A percentile compares a stretch with the other conserved stretches of the same genome.
phyloP scores from a whole-genome alignment of 2,329 filamentous ascomycete genomes.

The Verticillium klebahnii region DNA sequence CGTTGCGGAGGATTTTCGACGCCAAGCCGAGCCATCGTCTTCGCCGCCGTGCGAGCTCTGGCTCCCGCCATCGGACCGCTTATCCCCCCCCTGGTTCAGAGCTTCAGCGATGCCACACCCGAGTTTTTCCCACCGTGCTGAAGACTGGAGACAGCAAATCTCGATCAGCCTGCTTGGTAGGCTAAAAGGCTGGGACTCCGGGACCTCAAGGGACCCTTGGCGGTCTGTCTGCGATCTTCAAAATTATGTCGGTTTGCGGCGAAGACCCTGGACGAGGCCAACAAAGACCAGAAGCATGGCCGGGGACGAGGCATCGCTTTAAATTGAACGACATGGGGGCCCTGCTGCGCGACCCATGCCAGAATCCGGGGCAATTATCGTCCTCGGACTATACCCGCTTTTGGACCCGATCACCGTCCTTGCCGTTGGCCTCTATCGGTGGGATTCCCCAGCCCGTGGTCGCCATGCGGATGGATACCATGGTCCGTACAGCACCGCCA shows the following conservation, averaged over 20 bases:
- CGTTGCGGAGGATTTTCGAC: slow-evolving; percentile 12
- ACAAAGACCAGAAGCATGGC: not conserved
- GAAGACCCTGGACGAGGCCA: slow-evolving; percentile 10
- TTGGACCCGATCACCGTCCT: slow-evolving; percentile 11
- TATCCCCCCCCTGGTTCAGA: not conserved
- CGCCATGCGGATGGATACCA: not conserved
- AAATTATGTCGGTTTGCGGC: slow-evolving; percentile 11
- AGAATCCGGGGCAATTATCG: slow-evolving; percentile 13
- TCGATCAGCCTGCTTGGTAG: slow-evolving; percentile 4
- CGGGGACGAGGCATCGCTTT: slow-evolving; percentile 5
- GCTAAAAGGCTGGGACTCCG: slow-evolving; percentile 8
- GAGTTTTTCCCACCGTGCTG: slow-evolving; percentile 1
- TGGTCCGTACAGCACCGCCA: not conserved
- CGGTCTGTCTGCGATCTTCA: slow-evolving; percentile 11
- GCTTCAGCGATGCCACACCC: not conserved
- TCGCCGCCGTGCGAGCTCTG: slow-evolving; percentile 3
- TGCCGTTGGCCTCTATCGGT: slow-evolving; percentile 1
- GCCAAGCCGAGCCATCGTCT: slow-evolving; percentile 6
- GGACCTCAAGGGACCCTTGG: slow-evolving; percentile 4
- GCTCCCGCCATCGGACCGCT: slow-evolving; percentile 8
- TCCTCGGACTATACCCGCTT: slow-evolving; percentile 9
- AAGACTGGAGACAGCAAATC: slow-evolving; percentile 7
- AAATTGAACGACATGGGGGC: slow-evolving; percentile 4
- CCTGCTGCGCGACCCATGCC: slow-evolving; percentile 4
- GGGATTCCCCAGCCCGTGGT: slow-evolving; percentile 10